A percentile compares a stretch with the other conserved stretches of the same genome.
These are phyloP conservation scores for Amphichorda felina DNA, from an alignment of 2,329 filamentous ascomycete genomes.

Conservation along the genomic window DNA sequence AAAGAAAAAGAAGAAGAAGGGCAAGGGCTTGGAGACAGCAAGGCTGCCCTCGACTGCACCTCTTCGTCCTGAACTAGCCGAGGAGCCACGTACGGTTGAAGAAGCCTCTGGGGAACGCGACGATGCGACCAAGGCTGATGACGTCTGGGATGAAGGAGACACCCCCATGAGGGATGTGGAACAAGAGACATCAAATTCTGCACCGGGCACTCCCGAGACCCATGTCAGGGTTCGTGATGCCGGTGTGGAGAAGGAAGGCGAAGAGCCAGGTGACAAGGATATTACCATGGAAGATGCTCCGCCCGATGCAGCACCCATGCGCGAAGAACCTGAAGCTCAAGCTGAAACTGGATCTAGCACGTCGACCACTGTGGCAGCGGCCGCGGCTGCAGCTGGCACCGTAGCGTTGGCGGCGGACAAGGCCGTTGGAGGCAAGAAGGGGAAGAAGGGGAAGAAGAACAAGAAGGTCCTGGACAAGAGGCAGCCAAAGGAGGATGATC, in stretches of 20 bases:
- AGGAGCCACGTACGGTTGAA: not conserved
- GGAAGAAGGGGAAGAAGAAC: constrained; percentile 7
- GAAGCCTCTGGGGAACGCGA: not conserved
- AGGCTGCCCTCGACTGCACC: not conserved
- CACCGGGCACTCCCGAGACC: too few relatives aligned
- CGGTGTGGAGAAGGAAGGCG: too few relatives aligned
- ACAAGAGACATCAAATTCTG: too few relatives aligned
- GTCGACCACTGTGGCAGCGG: constrained; percentile 10
- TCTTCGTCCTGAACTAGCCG: not conserved
- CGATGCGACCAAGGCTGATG: constrained; percentile 1
- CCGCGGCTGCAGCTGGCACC: constrained; percentile 16
- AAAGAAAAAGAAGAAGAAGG: constrained; percentile 17
- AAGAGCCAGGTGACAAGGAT: too few relatives aligned
- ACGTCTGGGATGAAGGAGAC: constrained; percentile 3
- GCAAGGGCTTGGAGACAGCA: constrained; percentile 1
- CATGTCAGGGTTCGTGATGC: too few relatives aligned
- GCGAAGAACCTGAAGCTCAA: too few relatives aligned
- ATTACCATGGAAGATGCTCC: too few relatives aligned
- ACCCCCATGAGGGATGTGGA: not conserved
- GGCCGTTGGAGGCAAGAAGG: constrained; percentile 10
- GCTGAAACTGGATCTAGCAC: too few relatives aligned
- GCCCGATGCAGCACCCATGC: too few relatives aligned
- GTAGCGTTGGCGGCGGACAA: constrained; percentile 21
- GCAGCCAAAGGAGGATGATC: constrained; percentile 24
- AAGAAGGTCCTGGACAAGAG: constrained; percentile 21